Conservation (phyloP, 1,284 basidiomycete species). For the Leccinum subrobustum region DNA sequence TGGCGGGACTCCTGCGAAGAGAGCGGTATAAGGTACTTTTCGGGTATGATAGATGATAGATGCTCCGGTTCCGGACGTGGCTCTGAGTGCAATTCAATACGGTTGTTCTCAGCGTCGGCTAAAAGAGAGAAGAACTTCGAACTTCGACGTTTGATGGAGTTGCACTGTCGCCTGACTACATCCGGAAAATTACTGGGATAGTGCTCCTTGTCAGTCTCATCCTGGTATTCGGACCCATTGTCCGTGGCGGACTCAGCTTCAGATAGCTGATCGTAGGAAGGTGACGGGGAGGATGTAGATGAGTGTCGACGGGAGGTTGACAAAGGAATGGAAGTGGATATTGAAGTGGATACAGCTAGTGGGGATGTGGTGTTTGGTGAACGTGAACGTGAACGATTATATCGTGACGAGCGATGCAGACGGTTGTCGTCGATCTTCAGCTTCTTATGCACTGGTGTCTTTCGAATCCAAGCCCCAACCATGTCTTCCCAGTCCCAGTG, state of each 20-base stretch:
- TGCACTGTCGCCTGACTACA: conserved; percentile 3
- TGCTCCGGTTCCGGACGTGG: conserved; percentile 6
- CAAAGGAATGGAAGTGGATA: conserved; percentile 1
- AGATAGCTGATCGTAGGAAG: conserved; percentile 15
- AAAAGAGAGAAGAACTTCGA: conserved; percentile 44
- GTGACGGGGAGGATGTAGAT: conserved; percentile 14
- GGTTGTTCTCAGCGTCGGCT: conserved; percentile 43
- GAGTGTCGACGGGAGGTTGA: conserved; percentile 3
- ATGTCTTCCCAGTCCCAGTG: conserved; percentile 49
- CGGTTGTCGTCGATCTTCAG: conserved; percentile 15
- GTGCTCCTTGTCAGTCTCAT: conserved; percentile 31
- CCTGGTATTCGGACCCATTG: conserved; percentile 25
- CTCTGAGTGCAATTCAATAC: conserved; percentile 37
- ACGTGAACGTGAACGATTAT: neutral
- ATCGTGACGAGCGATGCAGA: conserved; percentile 1
- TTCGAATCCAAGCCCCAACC: conserved; percentile 42
- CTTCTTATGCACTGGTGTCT: conserved; percentile 34
- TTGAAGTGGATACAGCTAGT: neutral
- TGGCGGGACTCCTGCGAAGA: conserved; percentile 17
- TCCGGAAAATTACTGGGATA: conserved; percentile 7
- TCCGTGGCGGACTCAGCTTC: conserved; percentile 21
- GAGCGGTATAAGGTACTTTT: conserved; percentile 13
- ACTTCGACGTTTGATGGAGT: conserved; percentile 16
- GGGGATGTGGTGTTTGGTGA: neutral
- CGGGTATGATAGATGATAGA: conserved; percentile 13